phyloP scores from a whole-genome alignment of 176 grass and related monocot genomes.

The Alopecurus myosuroides region DNA sequence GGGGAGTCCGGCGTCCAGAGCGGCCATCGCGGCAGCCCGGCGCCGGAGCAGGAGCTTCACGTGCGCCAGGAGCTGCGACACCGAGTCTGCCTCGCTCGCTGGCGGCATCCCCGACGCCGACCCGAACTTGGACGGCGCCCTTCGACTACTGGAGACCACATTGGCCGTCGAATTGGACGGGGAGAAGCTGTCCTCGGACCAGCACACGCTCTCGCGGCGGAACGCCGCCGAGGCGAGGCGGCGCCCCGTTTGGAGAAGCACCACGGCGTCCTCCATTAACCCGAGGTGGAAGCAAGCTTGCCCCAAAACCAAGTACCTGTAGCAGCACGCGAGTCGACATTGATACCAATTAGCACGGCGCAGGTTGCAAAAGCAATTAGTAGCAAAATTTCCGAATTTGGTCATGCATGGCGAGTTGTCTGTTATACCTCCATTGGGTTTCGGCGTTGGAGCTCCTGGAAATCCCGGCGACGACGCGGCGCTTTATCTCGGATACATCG shows the following conservation, averaged over 20 bases:
- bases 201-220: slow-evolving; percentile 74
- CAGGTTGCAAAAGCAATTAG: no score
- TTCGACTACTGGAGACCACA: background rate
- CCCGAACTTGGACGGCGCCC: background rate
- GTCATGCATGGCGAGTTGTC: background rate
- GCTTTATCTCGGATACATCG: slow-evolving; percentile 63
- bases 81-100: slow-evolving; percentile 43
- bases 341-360: background rate
- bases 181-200: slow-evolving; percentile 78
- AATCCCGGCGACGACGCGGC: slow-evolving; percentile 54
- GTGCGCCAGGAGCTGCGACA: slow-evolving; percentile 61
- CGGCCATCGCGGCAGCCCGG: slow-evolving; percentile 64
- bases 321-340: background rate
- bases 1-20: slow-evolving; percentile 61
- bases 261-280: slow-evolving; percentile 84
- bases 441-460: slow-evolving; percentile 34
- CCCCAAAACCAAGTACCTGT: slow-evolving; percentile 79
- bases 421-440: slow-evolving; percentile 74
- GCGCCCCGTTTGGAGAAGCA: slow-evolving; percentile 69
- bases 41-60: slow-evolving; percentile 76
- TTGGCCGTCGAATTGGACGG: background rate
- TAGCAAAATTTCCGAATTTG: background rate
- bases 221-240: slow-evolving; percentile 80
- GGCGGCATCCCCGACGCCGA: background rate
- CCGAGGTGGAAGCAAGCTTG: slow-evolving; percentile 86